phyloP scores from a whole-genome alignment of 371 early-diverging fungal genomes.

The Cokeromyces recurvatus region DNA sequence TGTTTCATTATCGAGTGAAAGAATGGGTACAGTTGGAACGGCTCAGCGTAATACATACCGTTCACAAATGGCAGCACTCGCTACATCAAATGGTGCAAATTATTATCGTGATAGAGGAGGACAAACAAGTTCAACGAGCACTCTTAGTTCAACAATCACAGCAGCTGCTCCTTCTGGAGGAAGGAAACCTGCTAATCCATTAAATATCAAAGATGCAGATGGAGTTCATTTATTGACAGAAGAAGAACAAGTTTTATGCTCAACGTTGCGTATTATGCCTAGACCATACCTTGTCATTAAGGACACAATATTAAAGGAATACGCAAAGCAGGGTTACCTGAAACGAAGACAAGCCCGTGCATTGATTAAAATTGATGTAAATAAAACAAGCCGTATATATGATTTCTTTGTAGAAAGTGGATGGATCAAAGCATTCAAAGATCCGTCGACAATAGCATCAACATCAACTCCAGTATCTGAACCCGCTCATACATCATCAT shows the following conservation, averaged over 20 bases:
- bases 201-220: constrained; percentile 80
- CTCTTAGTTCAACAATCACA: constrained; percentile 12
- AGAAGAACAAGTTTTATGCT: constrained; percentile 80
- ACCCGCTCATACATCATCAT: background rate
- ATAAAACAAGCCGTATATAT: constrained; percentile 79
- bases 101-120: constrained; percentile 29
- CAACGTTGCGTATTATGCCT: constrained; percentile 79
- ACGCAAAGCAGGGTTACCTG: constrained; percentile 68
- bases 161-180: constrained; percentile 32
- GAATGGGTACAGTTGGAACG: constrained; percentile 17
- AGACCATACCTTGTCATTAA: constrained; percentile 87
- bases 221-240: constrained; percentile 80
- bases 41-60: constrained; percentile 20
- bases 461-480: background rate
- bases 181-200: constrained; percentile 59
- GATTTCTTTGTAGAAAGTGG: constrained; percentile 90
- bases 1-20: constrained; percentile 37
- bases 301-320: constrained; percentile 81
- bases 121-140: background rate
- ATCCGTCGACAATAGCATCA: constrained; percentile 17
- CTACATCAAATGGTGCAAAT: constrained; percentile 18
- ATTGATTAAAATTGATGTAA: constrained; percentile 84
- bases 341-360: constrained; percentile 72
- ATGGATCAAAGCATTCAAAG: constrained; percentile 70
- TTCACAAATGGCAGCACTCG: constrained; percentile 21